These are phyloP conservation scores for Ustilago crameri DNA, from an alignment of 1,284 basidiomycete genomes.

Conservation along the genomic window DNA sequence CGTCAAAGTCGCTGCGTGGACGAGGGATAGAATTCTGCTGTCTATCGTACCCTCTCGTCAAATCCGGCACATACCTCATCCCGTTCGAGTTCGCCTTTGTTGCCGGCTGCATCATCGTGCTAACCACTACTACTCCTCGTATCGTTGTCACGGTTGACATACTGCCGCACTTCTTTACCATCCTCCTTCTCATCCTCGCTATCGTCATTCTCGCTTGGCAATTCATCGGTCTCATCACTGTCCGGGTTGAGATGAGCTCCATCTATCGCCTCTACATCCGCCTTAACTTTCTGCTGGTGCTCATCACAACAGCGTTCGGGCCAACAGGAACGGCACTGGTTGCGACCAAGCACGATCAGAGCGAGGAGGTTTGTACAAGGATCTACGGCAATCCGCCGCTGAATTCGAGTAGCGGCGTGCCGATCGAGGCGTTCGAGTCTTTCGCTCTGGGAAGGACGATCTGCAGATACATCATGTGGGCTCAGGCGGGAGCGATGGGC, in stretches of 20 bases:
- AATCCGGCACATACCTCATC: conserved; percentile 48
- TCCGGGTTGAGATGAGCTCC: conserved; percentile 34
- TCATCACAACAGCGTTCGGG: conserved; percentile 20
- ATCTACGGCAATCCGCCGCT: conserved; percentile 47
- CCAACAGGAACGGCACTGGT: conserved; percentile 31
- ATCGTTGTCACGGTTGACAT: conserved; percentile 46
- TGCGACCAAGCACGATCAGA: conserved; percentile 35
- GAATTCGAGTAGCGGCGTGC: conserved; percentile 23
- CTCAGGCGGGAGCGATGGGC: conserved; percentile 46
- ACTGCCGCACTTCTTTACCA: conserved; percentile 22
- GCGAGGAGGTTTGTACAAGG: conserved; percentile 32
- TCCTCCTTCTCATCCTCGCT: conserved; percentile 30
- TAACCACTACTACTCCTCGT: conserved; percentile 35
- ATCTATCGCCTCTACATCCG: conserved; percentile 50
- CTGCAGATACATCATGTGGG: conserved; percentile 49
- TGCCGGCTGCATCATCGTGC: conserved; percentile 36
- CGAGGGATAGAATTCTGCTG: conserved; percentile 51
- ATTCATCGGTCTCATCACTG: conserved; percentile 37
- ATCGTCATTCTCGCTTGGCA: conserved; percentile 35
- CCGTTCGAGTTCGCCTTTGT: conserved; percentile 49
- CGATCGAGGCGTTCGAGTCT: conserved; percentile 18
- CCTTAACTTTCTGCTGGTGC: conserved; percentile 42
- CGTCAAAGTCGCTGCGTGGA: neutral
- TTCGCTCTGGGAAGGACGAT: conserved; percentile 40
- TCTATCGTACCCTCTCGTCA: conserved; percentile 45